These are phyloP conservation scores for Ehretia macrophylla DNA, from an alignment of 257 asterid species.

Conservation along the genomic window DNA sequence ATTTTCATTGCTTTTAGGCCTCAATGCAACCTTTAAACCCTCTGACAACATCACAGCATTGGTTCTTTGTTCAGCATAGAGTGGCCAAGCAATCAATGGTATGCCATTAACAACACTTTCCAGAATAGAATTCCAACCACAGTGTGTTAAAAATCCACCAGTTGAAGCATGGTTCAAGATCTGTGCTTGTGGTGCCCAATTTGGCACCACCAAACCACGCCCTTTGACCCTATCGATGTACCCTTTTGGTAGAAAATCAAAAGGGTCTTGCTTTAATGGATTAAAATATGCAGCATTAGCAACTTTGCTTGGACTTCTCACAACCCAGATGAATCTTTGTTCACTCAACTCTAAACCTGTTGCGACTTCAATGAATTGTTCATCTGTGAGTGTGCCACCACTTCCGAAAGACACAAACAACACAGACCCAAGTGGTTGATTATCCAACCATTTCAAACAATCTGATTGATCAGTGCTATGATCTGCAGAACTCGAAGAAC, in stretches of 20 bases:
- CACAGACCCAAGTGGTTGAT: slow-evolving; percentile 21
- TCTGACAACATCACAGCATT: slow-evolving; percentile 16
- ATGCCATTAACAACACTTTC: slow-evolving; percentile 15
- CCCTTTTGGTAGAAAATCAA: slow-evolving; percentile 20
- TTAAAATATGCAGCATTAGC: slow-evolving; percentile 3
- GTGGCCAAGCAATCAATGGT: slow-evolving; percentile 31
- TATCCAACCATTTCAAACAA: slow-evolving; percentile 24
- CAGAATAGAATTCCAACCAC: slow-evolving; percentile 28
- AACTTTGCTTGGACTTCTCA: slow-evolving; percentile 35
- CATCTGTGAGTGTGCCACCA: slow-evolving; percentile 22
- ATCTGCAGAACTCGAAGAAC: no score
- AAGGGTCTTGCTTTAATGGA: background rate
- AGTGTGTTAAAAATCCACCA: slow-evolving; percentile 22
- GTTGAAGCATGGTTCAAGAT: slow-evolving; percentile 20
- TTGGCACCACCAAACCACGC: slow-evolving; percentile 17
- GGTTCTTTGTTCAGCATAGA: slow-evolving; percentile 22
- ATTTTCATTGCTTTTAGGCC: slow-evolving; percentile 1
- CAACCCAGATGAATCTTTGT: slow-evolving; percentile 51
- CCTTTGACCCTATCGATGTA: slow-evolving; percentile 17
- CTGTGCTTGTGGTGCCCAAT: slow-evolving; percentile 30
- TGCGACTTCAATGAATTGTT: slow-evolving; percentile 42
- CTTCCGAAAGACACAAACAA: slow-evolving; percentile 26
- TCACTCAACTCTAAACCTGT: slow-evolving; percentile 53
- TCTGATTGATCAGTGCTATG: slow-evolving; percentile 3
- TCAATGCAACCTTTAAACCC: slow-evolving; percentile 12